A percentile compares a stretch with the other conserved stretches of the same genome.
phyloP scores from a whole-genome alignment of 2,329 filamentous ascomycete genomes.

The Westerdykella sp. region DNA sequence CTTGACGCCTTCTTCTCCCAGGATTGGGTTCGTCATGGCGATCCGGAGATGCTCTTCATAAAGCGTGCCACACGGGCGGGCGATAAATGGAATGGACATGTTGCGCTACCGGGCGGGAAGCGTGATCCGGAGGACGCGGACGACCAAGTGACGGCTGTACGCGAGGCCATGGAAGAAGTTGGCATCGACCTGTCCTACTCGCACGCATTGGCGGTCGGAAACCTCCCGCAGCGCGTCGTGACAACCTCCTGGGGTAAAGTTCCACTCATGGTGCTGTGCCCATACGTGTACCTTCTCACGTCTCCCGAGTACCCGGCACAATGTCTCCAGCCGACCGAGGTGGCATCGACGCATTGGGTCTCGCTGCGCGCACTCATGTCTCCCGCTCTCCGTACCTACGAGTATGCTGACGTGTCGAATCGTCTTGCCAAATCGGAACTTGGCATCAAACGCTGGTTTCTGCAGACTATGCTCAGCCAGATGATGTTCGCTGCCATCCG shows the following conservation, averaged over 20 bases:
- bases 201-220: slow-evolving; percentile 48
- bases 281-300: slow-evolving; percentile 60
- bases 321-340: slow-evolving; percentile 60
- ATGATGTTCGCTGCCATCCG: slow-evolving; percentile 64
- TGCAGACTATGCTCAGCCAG: slow-evolving; percentile 54
- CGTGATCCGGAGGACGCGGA: slow-evolving; percentile 58
- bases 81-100: slow-evolving; percentile 64
- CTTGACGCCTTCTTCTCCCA: slow-evolving; percentile 57
- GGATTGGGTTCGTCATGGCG: slow-evolving; percentile 59
- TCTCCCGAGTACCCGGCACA: slow-evolving; percentile 51
- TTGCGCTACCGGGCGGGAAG: slow-evolving; percentile 62
- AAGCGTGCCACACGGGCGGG: slow-evolving; percentile 59
- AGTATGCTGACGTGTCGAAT: slow-evolving; percentile 58
- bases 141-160: slow-evolving; percentile 56
- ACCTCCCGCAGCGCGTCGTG: slow-evolving; percentile 60
- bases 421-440: slow-evolving; percentile 54
- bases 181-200: slow-evolving; percentile 53
- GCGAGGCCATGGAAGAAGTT: slow-evolving; percentile 62
- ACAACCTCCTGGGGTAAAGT: slow-evolving; percentile 61
- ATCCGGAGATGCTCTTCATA: slow-evolving; percentile 65
- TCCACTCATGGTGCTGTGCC: slow-evolving; percentile 64
- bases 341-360: slow-evolving; percentile 65
- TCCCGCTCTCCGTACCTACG: slow-evolving; percentile 53
- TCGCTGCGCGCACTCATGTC: slow-evolving; percentile 57
- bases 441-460: slow-evolving; percentile 48